phyloP scores from a whole-genome alignment of 192 early-diverging fungal genomes.

The Pilaira anomala region DNA sequence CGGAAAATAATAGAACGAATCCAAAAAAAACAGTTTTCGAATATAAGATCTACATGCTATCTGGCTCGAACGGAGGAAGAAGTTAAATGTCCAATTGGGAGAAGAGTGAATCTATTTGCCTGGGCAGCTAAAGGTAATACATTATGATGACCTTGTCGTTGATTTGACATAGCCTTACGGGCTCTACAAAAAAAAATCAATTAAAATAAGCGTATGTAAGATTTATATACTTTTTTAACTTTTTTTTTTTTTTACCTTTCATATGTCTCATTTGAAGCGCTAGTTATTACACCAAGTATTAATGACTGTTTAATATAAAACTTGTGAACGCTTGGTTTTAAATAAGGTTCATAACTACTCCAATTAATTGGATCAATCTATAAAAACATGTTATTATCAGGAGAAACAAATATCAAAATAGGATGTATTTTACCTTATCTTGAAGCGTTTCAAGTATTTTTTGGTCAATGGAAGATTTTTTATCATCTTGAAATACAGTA shows the following conservation, averaged over 20 bases:
- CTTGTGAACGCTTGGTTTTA: constrained; percentile 53
- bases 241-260: constrained; percentile 43
- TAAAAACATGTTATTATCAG: background rate
- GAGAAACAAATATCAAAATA: background rate
- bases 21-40: too few relatives aligned
- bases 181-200: background rate
- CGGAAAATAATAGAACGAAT: too few relatives aligned
- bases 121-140: constrained; percentile 52
- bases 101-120: constrained; percentile 53
- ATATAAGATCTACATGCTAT: too few relatives aligned
- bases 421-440: constrained; percentile 6
- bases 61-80: constrained; percentile 4
- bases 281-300: constrained; percentile 50
- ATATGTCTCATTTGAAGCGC: constrained; percentile 39
- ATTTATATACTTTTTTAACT: background rate
- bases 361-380: constrained; percentile 72
- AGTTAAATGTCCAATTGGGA: constrained; percentile 50
- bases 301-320: constrained; percentile 54
- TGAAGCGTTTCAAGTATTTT: constrained; percentile 4
- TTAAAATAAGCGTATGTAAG: too few relatives aligned
- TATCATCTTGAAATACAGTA: constrained; percentile 42
- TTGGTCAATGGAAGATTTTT: background rate
- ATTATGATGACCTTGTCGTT: constrained; percentile 48
- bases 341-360: constrained; percentile 45
- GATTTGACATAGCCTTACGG: constrained; percentile 18